Evolutionary conservation across 257 asterid genomes (phyloP).

Genomic region (Penstemon newberryi): DNA sequence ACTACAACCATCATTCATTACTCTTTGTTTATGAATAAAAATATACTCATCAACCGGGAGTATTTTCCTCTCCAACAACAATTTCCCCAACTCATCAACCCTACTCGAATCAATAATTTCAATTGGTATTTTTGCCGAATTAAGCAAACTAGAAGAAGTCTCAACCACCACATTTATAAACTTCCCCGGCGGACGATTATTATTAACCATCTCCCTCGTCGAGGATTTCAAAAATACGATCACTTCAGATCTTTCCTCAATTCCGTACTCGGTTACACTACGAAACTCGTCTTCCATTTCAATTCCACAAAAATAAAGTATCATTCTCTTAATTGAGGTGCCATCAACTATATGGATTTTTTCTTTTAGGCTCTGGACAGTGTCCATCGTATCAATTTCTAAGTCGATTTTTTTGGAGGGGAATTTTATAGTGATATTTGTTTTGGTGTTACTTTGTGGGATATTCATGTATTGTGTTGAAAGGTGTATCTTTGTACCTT

Average conservation of each 20-base stretch:
- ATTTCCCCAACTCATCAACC: slow-evolving; percentile 33
- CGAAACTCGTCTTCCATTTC: slow-evolving; percentile 64
- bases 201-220: slow-evolving; percentile 33
- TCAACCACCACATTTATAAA: no score
- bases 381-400: slow-evolving; percentile 51
- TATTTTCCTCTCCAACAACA: slow-evolving; percentile 43
- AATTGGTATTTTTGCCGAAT: no score
- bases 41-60: slow-evolving; percentile 76
- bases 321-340: slow-evolving; percentile 62
- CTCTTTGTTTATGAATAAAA: slow-evolving; percentile 75
- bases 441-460: slow-evolving; percentile 13
- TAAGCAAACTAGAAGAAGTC: slow-evolving; percentile 62
- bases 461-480: slow-evolving; percentile 13
- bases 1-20: slow-evolving; percentile 64
- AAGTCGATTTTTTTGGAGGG: slow-evolving; percentile 43
- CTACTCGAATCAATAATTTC: no score
- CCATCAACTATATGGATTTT: slow-evolving; percentile 72
- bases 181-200: no score
- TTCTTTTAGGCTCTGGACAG: slow-evolving; percentile 68
- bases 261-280: slow-evolving; percentile 45
- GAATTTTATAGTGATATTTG: slow-evolving; percentile 45
- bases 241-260: slow-evolving; percentile 45
- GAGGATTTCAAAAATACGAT: slow-evolving; percentile 42
- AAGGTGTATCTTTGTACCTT: slow-evolving; percentile 48
- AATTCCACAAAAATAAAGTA: slow-evolving; percentile 43